A percentile compares a stretch with the other conserved stretches of the same genome.
Evolutionary conservation across 176 grass and related monocot genomes (phyloP).

Genomic region (Bolboschoenus planiculmis): DNA sequence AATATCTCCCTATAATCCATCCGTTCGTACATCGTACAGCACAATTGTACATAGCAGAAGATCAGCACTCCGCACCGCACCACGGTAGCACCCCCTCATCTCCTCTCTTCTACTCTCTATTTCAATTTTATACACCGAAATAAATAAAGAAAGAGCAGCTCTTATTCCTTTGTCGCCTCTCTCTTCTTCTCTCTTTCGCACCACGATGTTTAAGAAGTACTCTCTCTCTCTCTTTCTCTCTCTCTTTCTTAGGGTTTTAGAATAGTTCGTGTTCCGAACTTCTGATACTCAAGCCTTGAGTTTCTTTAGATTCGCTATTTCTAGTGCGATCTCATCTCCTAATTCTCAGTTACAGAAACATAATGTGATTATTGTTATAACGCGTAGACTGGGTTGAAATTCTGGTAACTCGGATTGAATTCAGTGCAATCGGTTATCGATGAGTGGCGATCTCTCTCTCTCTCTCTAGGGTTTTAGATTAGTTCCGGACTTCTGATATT

Average conservation of each 20-base stretch:
- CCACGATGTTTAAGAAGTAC: constrained; percentile 6
- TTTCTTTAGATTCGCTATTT: background rate
- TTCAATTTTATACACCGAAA: background rate
- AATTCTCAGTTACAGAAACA: background rate
- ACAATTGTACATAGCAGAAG: too few relatives aligned
- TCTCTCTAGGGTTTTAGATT: background rate
- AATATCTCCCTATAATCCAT: too few relatives aligned
- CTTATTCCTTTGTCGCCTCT: background rate
- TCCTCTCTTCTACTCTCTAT: too few relatives aligned
- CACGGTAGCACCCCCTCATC: too few relatives aligned
- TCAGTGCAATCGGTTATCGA: background rate
- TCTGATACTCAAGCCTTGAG: background rate
- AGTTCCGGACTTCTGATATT: background rate
- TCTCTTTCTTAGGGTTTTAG: background rate
- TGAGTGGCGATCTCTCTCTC: background rate
- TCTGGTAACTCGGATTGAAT: background rate
- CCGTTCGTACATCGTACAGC: too few relatives aligned
- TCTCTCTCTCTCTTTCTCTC: background rate
- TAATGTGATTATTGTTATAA: background rate
- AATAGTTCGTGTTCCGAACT: background rate
- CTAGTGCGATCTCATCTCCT: background rate
- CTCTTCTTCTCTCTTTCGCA: background rate
- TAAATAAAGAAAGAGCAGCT: background rate
- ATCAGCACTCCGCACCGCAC: too few relatives aligned
- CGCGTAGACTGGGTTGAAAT: background rate